phyloP scores from a whole-genome alignment of 2,329 filamentous ascomycete species.

The Amauroascus niger region DNA sequence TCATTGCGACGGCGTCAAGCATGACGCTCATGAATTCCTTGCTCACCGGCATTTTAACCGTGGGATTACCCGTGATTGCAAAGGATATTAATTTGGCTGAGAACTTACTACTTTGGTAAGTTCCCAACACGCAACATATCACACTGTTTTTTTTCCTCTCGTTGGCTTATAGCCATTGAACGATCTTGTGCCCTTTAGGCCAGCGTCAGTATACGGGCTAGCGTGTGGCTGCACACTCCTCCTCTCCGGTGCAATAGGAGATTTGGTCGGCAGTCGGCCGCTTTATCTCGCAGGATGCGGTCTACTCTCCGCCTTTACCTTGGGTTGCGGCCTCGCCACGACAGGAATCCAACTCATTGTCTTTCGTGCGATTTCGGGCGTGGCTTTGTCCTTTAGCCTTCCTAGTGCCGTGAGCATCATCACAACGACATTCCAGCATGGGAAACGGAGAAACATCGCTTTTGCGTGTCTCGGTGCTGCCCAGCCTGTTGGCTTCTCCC shows the following conservation, averaged over 20 bases:
- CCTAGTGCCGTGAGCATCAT: conserved; percentile 42
- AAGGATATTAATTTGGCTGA: conserved; percentile 19
- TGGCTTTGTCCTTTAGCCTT: conserved; percentile 39
- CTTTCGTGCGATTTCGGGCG: conserved; percentile 38
- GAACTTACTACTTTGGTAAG: conserved; percentile 22
- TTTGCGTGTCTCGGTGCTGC: conserved; percentile 43
- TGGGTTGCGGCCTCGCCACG: conserved; percentile 34
- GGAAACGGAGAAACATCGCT: conserved; percentile 41
- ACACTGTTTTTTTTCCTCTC: neutral
- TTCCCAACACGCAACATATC: neutral
- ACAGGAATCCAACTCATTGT: conserved; percentile 37
- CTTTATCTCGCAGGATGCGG: conserved; percentile 41
- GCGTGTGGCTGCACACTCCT: conserved; percentile 39
- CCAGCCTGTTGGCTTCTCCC: conserved; percentile 42
- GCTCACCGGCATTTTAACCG: conserved; percentile 20
- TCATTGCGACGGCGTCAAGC: conserved; percentile 17
- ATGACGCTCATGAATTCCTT: conserved; percentile 18
- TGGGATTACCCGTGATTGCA: conserved; percentile 21
- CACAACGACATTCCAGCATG: conserved; percentile 37
- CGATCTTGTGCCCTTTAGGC: conserved; percentile 11
- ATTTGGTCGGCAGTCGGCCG: conserved; percentile 40
- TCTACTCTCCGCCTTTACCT: conserved; percentile 33
- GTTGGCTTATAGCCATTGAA: neutral
- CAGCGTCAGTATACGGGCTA: conserved; percentile 27
- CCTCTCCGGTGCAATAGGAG: conserved; percentile 41